phyloP scores from a whole-genome alignment of 352 stramenopile species.

The Globisporangium abappressorium region DNA sequence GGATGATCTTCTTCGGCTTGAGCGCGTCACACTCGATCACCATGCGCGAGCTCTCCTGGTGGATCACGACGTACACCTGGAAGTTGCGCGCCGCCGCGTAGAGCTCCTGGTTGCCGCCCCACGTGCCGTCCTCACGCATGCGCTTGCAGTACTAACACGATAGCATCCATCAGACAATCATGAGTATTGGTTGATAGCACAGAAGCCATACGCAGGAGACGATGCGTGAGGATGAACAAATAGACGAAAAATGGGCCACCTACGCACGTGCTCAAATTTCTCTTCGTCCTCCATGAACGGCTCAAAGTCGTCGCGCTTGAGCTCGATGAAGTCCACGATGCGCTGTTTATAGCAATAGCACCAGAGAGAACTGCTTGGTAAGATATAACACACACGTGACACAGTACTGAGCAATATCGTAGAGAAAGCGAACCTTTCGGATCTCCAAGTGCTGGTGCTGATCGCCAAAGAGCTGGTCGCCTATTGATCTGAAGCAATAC shows the following conservation, averaged over 20 bases:
- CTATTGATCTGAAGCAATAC: conserved; percentile 37
- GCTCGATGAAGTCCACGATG: conserved; percentile 69
- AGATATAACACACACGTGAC: neutral
- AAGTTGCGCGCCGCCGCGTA: conserved; percentile 72
- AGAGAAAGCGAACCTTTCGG: conserved; percentile 40
- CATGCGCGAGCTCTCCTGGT: conserved; percentile 62
- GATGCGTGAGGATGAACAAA: neutral
- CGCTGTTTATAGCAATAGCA: conserved; percentile 27
- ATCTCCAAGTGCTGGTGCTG: conserved; percentile 63
- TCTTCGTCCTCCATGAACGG: conserved; percentile 89
- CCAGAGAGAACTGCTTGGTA: too few species aligned
- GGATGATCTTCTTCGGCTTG: conserved; percentile 43
- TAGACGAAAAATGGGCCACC: neutral
- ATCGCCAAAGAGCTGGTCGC: conserved; percentile 73
- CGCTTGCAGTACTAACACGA: conserved; percentile 62
- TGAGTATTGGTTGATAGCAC: neutral
- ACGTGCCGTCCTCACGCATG: conserved; percentile 78
- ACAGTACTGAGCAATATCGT: neutral
- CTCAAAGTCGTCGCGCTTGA: conserved; percentile 72
- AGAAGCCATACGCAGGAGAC: neutral
- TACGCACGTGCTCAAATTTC: conserved; percentile 73
- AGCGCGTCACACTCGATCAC: conserved; percentile 72
- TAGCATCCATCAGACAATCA: neutral
- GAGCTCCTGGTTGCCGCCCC: conserved; percentile 82
- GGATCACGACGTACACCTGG: conserved; percentile 72